phyloP scores from a whole-genome alignment of 352 stramenopile species.

The Globisporangium paddicum region DNA sequence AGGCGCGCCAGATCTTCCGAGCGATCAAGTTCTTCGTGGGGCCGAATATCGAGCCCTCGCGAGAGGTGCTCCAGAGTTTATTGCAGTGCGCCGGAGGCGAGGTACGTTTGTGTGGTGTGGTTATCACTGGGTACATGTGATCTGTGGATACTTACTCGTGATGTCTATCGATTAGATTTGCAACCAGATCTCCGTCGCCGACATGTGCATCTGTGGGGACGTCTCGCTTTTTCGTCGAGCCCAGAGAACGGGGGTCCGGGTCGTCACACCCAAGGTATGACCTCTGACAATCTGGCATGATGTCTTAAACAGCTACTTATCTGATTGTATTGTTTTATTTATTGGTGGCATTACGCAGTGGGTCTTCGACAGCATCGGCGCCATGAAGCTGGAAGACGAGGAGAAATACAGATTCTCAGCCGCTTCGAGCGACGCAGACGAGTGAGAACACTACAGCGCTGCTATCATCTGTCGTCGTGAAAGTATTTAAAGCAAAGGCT shows the following conservation, averaged over 20 bases:
- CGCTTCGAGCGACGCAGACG: conserved; percentile 1
- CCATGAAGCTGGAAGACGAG: conserved; percentile 55
- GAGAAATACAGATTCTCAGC: conserved; percentile 18
- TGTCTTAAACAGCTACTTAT: neutral
- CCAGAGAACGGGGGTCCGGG: conserved; percentile 44
- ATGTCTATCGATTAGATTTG: conserved; percentile 37
- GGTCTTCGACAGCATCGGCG: conserved; percentile 75
- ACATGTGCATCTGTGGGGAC: conserved; percentile 67
- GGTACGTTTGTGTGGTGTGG: conserved; percentile 21
- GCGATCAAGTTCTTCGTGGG: conserved; percentile 68
- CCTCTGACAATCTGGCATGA: neutral
- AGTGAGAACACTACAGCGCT: neutral
- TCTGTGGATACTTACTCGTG: neutral
- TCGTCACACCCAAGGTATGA: conserved; percentile 61
- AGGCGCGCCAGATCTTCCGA: conserved; percentile 56
- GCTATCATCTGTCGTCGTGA: neutral
- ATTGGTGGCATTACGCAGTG: conserved; percentile 22
- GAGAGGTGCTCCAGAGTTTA: conserved; percentile 65
- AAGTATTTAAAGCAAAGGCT: conserved; percentile 1
- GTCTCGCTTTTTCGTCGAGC: conserved; percentile 54
- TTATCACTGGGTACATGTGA: neutral
- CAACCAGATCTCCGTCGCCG: conserved; percentile 65
- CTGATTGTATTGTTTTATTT: neutral
- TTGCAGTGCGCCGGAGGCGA: conserved; percentile 74
- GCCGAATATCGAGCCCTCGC: conserved; percentile 64